Base-by-base conservation (phyloP, 1,284 basidiomycete species). In the Cutaneotrichosporon cavernicola region DNA sequence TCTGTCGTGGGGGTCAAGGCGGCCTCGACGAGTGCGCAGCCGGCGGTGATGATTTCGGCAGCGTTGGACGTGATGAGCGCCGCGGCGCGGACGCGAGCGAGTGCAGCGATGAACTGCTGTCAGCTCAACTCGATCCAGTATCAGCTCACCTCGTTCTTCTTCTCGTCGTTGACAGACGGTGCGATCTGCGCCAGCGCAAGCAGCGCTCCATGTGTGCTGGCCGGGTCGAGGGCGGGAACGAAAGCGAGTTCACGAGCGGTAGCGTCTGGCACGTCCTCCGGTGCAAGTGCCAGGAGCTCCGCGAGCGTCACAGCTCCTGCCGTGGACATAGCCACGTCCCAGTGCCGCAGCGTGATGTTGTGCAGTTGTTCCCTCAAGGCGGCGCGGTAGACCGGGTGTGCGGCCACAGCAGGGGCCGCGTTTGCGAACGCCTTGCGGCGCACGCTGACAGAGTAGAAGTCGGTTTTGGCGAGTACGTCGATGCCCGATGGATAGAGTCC, bases 371-470 rank as follows among this genome's bases (percentile, higher is more conserved):
- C 83, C 53, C 95, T 79, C 63, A 98, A 82, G 61, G 83, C 84
- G 0, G 79, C 69, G 30, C 89, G 85, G 79, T 98, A 99, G 72
- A 90, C 80, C n/a, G 64, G 49, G 64, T 83, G 80, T 90, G 84
- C 83, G 14, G 94, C 92, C 21, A 98, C 90, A 69, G 89, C 87
- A 38, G 91, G 89, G 51, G 93, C 91, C 55, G 92, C 91, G 5
- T 84, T 80, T 7, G 92, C 81, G 75, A 96, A 98, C 0, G 95
- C 89, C 70, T 90, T 90, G 65, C 90, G 85, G 36, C 92, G 83
- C 10, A 94, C 85, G 68, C 92, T 91, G 56, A 99, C 90, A 21
- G 92, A 89, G 80, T 92, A 97, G 78, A 98, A 99, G 81, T 99
- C 97, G 1, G 92, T 92, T 77, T 91, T 90, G 53, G 88, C 85